Conservation (phyloP, 805 yeast genomes). For the Wickerhamiella alocasiicola region DNA sequence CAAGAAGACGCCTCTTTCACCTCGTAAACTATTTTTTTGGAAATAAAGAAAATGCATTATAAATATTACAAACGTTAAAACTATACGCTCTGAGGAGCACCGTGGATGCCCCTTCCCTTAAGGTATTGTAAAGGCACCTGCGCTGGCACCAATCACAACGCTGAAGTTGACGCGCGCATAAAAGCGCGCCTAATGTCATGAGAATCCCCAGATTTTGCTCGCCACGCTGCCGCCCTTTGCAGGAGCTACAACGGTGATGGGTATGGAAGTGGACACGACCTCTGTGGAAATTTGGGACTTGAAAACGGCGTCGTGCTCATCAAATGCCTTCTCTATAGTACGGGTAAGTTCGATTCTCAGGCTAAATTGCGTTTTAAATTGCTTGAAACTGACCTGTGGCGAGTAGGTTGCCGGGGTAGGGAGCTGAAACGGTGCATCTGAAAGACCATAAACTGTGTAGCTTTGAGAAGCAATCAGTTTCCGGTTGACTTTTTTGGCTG, state of each 20-base stretch:
- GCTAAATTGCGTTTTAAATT: neutral
- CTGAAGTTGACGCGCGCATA: too few relatives aligned
- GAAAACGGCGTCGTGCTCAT: neutral
- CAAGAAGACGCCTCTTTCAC: neutral
- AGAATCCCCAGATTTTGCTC: slow-evolving; percentile 17
- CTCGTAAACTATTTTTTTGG: slow-evolving; percentile 9
- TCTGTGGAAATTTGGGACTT: neutral
- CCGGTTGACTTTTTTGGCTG: neutral
- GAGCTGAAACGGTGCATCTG: slow-evolving; percentile 1
- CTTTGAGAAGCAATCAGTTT: slow-evolving; percentile 1
- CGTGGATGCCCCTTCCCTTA: too few relatives aligned
- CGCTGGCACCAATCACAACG: too few relatives aligned
- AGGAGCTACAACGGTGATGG: slow-evolving; percentile 18
- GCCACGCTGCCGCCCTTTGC: slow-evolving; percentile 15
- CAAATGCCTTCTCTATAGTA: neutral
- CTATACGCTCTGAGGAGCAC: too few relatives aligned
- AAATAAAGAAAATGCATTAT: neutral
- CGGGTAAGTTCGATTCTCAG: slow-evolving; percentile 2
- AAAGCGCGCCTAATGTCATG: too few relatives aligned
- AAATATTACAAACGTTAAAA: neutral
- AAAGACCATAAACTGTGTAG: neutral
- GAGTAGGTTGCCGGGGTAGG: slow-evolving; percentile 1
- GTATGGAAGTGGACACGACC: slow-evolving; percentile 15
- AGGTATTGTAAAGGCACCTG: too few relatives aligned
- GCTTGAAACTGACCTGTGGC: neutral